Evolutionary conservation across 805 yeast genomes (phyloP).

Genomic region (Yarrowia porcina): DNA sequence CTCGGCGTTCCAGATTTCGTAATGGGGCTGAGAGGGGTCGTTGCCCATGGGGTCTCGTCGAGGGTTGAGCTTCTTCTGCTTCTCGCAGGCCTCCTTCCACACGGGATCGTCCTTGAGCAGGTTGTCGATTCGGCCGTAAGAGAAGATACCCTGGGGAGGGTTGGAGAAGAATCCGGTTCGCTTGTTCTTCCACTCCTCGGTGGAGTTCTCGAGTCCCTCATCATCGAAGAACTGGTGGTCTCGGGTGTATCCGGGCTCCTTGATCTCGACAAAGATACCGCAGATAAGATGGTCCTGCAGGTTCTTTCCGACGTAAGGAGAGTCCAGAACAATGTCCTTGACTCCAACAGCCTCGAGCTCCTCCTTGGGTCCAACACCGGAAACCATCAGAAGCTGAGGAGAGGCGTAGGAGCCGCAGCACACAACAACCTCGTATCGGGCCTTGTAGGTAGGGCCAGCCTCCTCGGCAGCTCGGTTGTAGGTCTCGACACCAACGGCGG

Average conservation of each 20-base stretch:
- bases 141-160: slow-evolving; percentile 26
- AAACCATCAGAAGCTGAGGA: slow-evolving; percentile 38
- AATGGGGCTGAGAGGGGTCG: slow-evolving; percentile 36
- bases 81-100: slow-evolving; percentile 26
- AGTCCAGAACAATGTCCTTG: slow-evolving; percentile 33
- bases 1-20: slow-evolving; percentile 37
- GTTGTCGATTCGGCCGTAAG: slow-evolving; percentile 29
- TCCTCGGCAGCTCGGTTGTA: slow-evolving; percentile 22
- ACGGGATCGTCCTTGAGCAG: slow-evolving; percentile 33
- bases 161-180: slow-evolving; percentile 26
- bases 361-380: slow-evolving; percentile 38
- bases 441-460: slow-evolving; percentile 31
- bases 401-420: slow-evolving; percentile 39
- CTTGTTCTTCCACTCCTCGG: slow-evolving; percentile 25
- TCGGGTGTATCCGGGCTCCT: slow-evolving; percentile 17
- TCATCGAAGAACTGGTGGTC: slow-evolving; percentile 25
- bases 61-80: slow-evolving; percentile 35
- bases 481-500: slow-evolving; percentile 25
- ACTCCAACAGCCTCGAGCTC: slow-evolving; percentile 36
- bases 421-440: slow-evolving; percentile 35
- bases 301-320: slow-evolving; percentile 39
- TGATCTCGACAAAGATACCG: slow-evolving; percentile 27
- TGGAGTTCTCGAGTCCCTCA: slow-evolving; percentile 23
- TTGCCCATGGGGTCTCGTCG: slow-evolving; percentile 36
- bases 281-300: slow-evolving; percentile 37